phyloP scores from a whole-genome alignment of 192 early-diverging fungal species.

The Backusella morwellensis region DNA sequence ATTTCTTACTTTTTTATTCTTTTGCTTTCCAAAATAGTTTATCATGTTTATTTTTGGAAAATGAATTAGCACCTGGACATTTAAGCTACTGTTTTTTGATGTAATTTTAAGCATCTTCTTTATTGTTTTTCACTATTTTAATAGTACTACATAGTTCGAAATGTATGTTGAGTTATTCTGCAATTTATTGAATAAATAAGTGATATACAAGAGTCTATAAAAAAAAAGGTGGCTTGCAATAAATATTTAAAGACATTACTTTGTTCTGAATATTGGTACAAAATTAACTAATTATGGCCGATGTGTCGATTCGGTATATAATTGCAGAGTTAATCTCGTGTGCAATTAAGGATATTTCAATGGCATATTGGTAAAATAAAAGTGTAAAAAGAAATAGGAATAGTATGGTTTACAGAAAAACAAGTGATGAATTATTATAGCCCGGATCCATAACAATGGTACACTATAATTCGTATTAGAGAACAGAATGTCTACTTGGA shows the following conservation, averaged over 20 bases:
- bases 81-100: not conserved
- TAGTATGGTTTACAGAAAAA: not conserved
- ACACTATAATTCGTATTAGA: not conserved
- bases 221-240: not conserved
- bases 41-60: constrained; percentile 2
- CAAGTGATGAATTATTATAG: not conserved
- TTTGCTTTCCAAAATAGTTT: not conserved
- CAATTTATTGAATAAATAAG: not conserved
- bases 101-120: not conserved
- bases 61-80: not conserved
- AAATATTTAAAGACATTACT: not conserved
- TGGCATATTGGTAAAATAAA: not conserved
- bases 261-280: not conserved
- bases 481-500: not conserved
- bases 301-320: not conserved
- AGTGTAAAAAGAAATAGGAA: not conserved
- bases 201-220: not conserved
- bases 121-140: not conserved
- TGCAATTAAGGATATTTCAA: not conserved
- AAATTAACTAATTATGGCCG: not conserved
- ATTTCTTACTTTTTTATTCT: not conserved
- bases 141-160: not conserved
- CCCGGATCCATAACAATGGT: not conserved
- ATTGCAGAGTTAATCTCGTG: not conserved
- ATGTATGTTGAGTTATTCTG: not conserved